Evolutionary conservation across 2,329 filamentous ascomycete genomes (phyloP), one percentile per base, ranked within the genome.

Genomic region (Beauveria sp.): DNA sequence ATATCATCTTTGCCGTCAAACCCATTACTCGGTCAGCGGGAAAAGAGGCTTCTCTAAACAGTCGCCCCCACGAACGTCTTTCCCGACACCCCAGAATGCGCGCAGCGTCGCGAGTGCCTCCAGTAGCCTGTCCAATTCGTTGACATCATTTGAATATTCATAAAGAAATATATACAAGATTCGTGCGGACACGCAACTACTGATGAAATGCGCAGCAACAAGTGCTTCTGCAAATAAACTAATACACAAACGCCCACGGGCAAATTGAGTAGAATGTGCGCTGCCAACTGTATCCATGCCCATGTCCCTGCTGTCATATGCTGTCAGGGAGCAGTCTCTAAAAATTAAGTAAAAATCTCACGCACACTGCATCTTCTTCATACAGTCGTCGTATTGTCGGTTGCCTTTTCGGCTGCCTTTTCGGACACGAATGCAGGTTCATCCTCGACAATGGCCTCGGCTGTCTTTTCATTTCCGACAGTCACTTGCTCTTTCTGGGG

Each of bases 181-280:
- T 18, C 28, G 16, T 42, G 24, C 22, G 16, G 20, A n/a, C 31
- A 40, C 22, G 16, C 28, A 40, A 34, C 20, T 16, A 38, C 31
- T n/a, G 34, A 26, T 34, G 12, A 43, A 24, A 40, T 8, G 16
- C 20, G 34, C 22, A n/a, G 34, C 3, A n/a, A 22, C 24, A 9
- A 18, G 24, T 12, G 24, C 16, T 24, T 1, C 22, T 24, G 22
- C 34, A 14, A 9, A 34, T 6, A 50, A 3, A 60, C 14, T 20
- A 34, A 60, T 31, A 20, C 57, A 58, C 53, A 53, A 52, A 60
- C 57, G 49, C 57, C 57, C 10, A n/a, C 22, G 43, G 10, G n/a
- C 18, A 22, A 45, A 40, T 22, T 6, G 9, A 28, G 9, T 22
- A 43, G 9, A n/a, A 53, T 53, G 22, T 40, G 48, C 42, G 49